Percentiles rank a stretch among this genome's conserved stretches.
phyloP scores from a whole-genome alignment of 75 land plant genomes.

The Picea glauca region DNA sequence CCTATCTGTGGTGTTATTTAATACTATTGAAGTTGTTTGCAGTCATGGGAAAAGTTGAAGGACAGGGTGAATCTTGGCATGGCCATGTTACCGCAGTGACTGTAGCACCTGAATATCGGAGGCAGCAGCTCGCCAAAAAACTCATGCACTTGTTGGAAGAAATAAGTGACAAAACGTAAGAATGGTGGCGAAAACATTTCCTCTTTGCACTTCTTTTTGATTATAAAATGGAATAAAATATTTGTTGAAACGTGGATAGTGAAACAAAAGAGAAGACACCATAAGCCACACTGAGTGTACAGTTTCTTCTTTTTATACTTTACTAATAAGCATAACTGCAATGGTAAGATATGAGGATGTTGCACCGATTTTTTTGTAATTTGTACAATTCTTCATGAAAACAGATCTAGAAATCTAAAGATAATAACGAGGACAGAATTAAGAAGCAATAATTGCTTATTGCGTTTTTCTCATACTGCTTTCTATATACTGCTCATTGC shows the following conservation, averaged over 20 bases:
- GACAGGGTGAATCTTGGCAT: conserved; percentile 99
- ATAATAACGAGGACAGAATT: too few species aligned
- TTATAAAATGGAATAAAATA: not conserved
- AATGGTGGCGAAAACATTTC: not conserved
- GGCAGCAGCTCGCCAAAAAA: conserved; percentile 94
- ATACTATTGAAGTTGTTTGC: too few species aligned
- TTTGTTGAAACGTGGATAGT: not conserved
- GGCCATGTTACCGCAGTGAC: conserved; percentile 99
- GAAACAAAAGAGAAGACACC: not conserved
- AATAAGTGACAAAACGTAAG: conserved; percentile 91
- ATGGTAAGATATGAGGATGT: too few species aligned
- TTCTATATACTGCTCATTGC: too few species aligned
- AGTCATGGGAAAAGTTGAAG: conserved; percentile 96
- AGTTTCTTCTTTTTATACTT: not conserved
- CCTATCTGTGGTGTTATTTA: too few species aligned
- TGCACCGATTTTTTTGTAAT: too few species aligned
- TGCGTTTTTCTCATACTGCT: too few species aligned
- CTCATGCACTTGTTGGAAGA: conserved; percentile 92
- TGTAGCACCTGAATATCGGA: conserved; percentile 85
- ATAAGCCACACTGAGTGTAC: not conserved
- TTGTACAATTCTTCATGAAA: too few species aligned
- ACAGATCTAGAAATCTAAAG: too few species aligned
- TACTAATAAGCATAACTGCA: not conserved
- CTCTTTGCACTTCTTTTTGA: not conserved
- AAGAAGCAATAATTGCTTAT: too few species aligned